Base-by-base conservation (phyloP, 1,139 yeast genomes). In the Yamadazyma triangularis region DNA sequence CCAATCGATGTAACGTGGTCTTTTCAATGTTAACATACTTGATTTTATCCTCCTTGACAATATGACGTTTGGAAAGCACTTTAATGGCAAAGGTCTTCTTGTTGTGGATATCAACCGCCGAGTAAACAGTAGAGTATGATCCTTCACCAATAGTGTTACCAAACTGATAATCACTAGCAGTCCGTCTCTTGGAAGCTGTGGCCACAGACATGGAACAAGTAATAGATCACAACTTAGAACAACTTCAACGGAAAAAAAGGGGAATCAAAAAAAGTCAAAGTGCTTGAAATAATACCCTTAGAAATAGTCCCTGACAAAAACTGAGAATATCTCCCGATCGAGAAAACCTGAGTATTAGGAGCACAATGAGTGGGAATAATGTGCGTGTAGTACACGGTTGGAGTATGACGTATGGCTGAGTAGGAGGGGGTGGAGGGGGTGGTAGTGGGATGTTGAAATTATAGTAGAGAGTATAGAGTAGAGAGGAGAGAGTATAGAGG, bases 111-210 rank as follows among this genome's bases (percentile, higher is more conserved):
- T 84, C 87, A 1, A 79, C 67, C 1, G 88, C 93, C 26, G 82
- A 61, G 41, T 73, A 65, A 5, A 84, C 94, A 0, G 87, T 82
- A 4, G 89, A 81, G 50, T 83, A 84, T 0, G 91, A 82, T 2
- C 94, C 94, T 53, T 81, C 89, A 11, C 94, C 94, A 22, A 84
- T 62, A 21, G 74, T 74, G 28, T 79, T 74, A 3, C 89, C 89
- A 40, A 83, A 71, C 44, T 74, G 78, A 50, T 82, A 84, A 52
- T 84, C 91, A 33, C 71, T 70, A 12, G 80, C 83, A 10, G 84
- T 48, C 33, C 58, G 41, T 39, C 54, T 56, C 26, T 39, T 37
- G 9, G 8, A 5, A 6, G 11, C 15, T 4, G 27, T 20, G n/a
- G 19, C 15, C n/a, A 15, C 13, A 23, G 27, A 10, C 27, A 15